Evolutionary conservation across 257 asterid species (phyloP), one percentile per base, ranked within the genome.

Genomic region (Buddleja alternifolia): DNA sequence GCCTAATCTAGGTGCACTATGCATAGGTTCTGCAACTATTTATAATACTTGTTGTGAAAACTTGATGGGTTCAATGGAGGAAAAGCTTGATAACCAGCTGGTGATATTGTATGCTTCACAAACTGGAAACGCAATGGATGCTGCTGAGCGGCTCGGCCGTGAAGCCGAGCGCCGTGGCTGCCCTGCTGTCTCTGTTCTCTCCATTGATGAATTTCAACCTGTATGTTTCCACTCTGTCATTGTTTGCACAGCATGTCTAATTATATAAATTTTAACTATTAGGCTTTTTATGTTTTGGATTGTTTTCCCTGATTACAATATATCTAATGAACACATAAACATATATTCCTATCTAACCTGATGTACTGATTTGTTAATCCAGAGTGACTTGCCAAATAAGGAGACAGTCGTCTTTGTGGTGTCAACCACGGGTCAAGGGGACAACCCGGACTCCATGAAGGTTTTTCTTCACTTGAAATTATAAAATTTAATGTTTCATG

Each of bases 401-500:
- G 82, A 71, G 54, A 79, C 75, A 2, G 91, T 91, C 48, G 75
- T 91, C 54, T 91, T 91, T 82, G 93, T 94, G 78, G 99, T 89
- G 71, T 87, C 99, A 60, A 94, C 97, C 70, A 91, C 96, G 12
- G 99, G 99, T 39, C 99, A 94, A 83, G 99, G 99, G 55, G 99
- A 94, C 57, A 74, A 81, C 60, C 99, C 99, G 11, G 96, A 87
- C 51, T 78, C 97, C 34, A 87, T 94, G 89, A 94, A 94, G 99
- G 99, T 94, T 56, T 32, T 63, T 34, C 20, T 34, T 47, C 15
- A 36, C 15, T 39, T 79, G 57, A 56, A 16, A 14, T 9, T 45
- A 20, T 44, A 25, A 8, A 8, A 46, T 39, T 4, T 45, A 66
- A 46, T 59, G 56, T 60, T 67, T 56, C 19, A 3, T 55, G 39